Base-by-base conservation (phyloP, 306 rosid species). In the Vigna reflexopilosa region DNA sequence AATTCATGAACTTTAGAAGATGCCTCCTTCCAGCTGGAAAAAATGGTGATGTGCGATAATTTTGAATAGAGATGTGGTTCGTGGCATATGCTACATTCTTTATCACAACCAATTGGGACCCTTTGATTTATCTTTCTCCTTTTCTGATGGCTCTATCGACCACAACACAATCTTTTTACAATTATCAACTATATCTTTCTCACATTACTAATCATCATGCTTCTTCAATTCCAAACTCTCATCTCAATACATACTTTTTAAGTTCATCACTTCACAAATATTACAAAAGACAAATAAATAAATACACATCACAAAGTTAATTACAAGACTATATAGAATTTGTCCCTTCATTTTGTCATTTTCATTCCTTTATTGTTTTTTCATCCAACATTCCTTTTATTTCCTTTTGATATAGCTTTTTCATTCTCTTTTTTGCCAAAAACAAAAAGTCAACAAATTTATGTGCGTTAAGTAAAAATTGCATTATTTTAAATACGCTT, bases 11-110 rank as follows among this genome's bases (percentile, higher is more conserved):
- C 84, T 86, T 83, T 51, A 67, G 28, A 28, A 82, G 87, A 84
- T 82, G 75, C 78, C 74, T 82, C 67, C 89, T 45, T 84, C 75
- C 92, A 88, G 90, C 90, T 86, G 89, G 85, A 88, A 84, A 32
- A 76, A 62, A 68, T 76, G 78, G 62, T 82, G 85, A 76, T 72
- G 73, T 44, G 67, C 70, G 65, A 61, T 59, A 61, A 69, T 42
- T 63, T 45, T 15, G 9, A 77, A 56, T 17, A 57, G 40, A 78
- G 28, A 40, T 76, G 78, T 82, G 81, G 78, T 70, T 67, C 62
- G 13, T 72, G 55, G 36, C 73, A 59, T 49, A 48, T 28, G 38
- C 11, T 65, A 32, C 54, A 82, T 62, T 70, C 56, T 73, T 81
- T 61, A 45, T 48, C 38, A 3, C 58, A 71, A 71, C 14, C 12